These are phyloP conservation scores for Hypoxylon sp. DNA, from an alignment of 2,329 filamentous ascomycete species.

Conservation along the genomic window DNA sequence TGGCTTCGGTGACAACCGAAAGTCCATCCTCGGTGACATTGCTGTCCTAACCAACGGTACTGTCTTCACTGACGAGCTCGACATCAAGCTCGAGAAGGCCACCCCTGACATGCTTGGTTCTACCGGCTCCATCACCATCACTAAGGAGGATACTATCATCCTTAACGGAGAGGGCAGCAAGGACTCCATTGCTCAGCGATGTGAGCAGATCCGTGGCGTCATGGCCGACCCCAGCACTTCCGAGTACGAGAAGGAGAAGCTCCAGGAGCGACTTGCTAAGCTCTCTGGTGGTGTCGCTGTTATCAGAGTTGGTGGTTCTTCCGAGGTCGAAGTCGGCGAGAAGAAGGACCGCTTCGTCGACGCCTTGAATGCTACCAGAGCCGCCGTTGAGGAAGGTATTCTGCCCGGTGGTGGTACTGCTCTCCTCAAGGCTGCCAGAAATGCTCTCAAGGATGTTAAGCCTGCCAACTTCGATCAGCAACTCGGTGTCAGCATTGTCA, in stretches of 20 bases:
- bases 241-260: constrained; percentile 99
- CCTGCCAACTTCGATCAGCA: constrained; percentile 98
- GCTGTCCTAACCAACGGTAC: constrained; percentile 96
- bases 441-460: constrained; percentile 88
- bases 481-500: constrained; percentile 96
- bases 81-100: constrained; percentile 99
- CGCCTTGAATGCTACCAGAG: constrained; percentile 96
- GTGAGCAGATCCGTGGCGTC: constrained; percentile 98
- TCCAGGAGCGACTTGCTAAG: constrained; percentile 99
- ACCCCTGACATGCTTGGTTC: constrained; percentile 96
- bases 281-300: constrained; percentile 98
- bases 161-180: constrained; percentile 97
- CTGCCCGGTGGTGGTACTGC: constrained; percentile 98
- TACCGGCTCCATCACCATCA: constrained; percentile 98
- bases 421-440: constrained; percentile 94
- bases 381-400: constrained; percentile 98
- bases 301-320: constrained; percentile 98
- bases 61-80: constrained; percentile 98
- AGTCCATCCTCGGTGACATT: constrained; percentile 98
- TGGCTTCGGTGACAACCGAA: constrained; percentile 99
- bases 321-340: constrained; percentile 98
- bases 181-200: constrained; percentile 92
- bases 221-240: constrained; percentile 94
- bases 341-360: constrained; percentile 99
- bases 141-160: constrained; percentile 99